Percentiles rank a stretch among this genome's conserved stretches.
Conservation (phyloP, 257 asterid species). For the Mitragyna speciosa region DNA sequence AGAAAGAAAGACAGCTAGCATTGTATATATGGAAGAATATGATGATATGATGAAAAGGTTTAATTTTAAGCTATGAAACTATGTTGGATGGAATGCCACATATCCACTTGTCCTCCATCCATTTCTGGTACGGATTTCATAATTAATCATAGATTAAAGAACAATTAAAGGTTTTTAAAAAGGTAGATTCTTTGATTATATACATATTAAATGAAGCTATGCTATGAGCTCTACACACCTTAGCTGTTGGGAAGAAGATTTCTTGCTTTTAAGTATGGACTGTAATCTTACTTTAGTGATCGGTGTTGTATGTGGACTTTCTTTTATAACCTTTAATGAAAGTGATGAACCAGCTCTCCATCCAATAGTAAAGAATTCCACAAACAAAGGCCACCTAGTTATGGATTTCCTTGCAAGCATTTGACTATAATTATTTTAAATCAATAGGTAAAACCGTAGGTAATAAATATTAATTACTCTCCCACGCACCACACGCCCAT, state of each 20-base stretch:
- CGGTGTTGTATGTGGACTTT: conserved; percentile 13
- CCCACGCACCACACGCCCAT: neutral
- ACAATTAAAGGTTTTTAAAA: neutral
- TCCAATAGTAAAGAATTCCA: conserved; percentile 20
- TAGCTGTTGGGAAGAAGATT: conserved; percentile 18
- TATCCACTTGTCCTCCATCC: conserved; percentile 14
- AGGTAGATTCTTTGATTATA: conserved; percentile 7
- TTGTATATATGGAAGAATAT: neutral
- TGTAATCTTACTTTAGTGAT: conserved; percentile 8
- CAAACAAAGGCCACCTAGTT: neutral
- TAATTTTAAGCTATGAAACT: conserved; percentile 9
- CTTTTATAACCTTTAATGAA: conserved; percentile 22
- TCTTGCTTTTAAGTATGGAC: conserved; percentile 8
- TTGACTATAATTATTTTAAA: conserved; percentile 17
- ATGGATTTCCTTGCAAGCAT: conserved; percentile 10
- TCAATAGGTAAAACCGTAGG: neutral
- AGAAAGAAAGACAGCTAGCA: conserved; percentile 30
- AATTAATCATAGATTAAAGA: conserved; percentile 10
- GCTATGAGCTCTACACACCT: conserved; percentile 3
- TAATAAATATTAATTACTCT: neutral
- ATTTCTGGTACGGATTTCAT: neutral
- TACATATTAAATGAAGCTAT: neutral
- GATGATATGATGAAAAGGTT: neutral
- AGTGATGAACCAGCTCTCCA: conserved; percentile 25
- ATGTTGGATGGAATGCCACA: conserved; percentile 22